Conservation (phyloP, 148 eudicot genomes). For the Amaranthus cruentus region DNA sequence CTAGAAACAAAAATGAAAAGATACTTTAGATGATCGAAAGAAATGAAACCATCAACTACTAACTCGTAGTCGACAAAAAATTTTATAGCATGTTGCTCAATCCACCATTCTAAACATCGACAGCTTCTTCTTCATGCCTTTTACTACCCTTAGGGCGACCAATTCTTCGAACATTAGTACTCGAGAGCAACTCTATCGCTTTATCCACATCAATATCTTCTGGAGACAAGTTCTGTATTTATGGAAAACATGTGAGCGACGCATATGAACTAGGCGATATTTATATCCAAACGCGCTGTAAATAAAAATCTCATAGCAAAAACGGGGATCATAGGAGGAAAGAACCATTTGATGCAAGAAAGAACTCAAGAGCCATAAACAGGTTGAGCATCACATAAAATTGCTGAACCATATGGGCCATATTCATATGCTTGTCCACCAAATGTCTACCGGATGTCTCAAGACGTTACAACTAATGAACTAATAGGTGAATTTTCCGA, state of each 20-base stretch:
- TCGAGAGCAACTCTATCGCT: slow-evolving; percentile 56
- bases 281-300: too few relatives aligned
- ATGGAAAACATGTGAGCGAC: neutral
- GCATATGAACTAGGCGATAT: neutral
- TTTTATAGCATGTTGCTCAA: neutral
- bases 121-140: slow-evolving; percentile 31
- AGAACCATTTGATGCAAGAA: too few relatives aligned
- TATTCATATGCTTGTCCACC: too few relatives aligned
- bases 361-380: too few relatives aligned
- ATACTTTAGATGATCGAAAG: neutral
- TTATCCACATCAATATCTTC: slow-evolving; percentile 49
- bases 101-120: slow-evolving; percentile 33
- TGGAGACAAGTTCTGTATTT: slow-evolving; percentile 50
- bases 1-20: neutral
- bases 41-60: neutral
- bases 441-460: neutral
- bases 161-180: slow-evolving; percentile 42
- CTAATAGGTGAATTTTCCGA: neutral
- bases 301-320: too few relatives aligned
- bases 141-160: slow-evolving; percentile 59
- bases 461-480: neutral
- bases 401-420: too few relatives aligned
- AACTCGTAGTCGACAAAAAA: neutral
- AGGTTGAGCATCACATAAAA: too few relatives aligned
- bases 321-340: too few relatives aligned